Base-by-base conservation (phyloP, 768 basidiomycete species). In the Russula lepida region DNA sequence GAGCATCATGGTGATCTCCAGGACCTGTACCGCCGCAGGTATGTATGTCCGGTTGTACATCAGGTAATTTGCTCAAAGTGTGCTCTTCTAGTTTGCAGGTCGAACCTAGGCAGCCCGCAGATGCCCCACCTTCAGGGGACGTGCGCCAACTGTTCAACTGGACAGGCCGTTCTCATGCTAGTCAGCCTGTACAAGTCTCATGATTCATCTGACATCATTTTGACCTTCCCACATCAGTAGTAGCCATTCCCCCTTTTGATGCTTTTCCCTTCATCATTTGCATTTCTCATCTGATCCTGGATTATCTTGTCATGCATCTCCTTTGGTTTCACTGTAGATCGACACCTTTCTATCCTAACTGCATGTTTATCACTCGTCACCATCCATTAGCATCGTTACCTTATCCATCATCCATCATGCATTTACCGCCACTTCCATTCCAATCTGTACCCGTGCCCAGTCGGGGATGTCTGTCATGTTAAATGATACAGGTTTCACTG, bases 1-100 rank as follows among this genome's bases (percentile, higher is more conserved):
- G 83, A 81, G 68, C 81, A 84, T 56, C 86, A 85, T 46, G 88
- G 88, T n/a, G 90, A 92, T 71, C 75, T 91, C 55, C 84, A 91
- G 68, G 91, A 92, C 70, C 76, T 93, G 35, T 92, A 93, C 68
- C 84, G 90, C 64, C 83, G 91, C 69, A 92, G 89, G 89, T 88
- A 67, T 41, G 81, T 71, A 15, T 46, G 15, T 12, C 50, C 9
- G 60, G 6, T 37, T 46, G 46, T 58, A 66, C 46, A 48, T 64
- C 37, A 58, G 59, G 19, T 23, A 47, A 41, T 25, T 59, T 54
- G 44, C 63, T 53, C 65, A 58, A 48, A 27, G 37, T 39, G 35
- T 15, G 54, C 28, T 60, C 17, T 47, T 62, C 33, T 54, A 91
- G 89, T 76, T 77, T 92, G 56, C 79, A 91, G 62, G 86, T 93